A percentile compares a stretch with the other conserved stretches of the same genome.
These are phyloP conservation scores for Verticillium isaacii DNA, from an alignment of 2,329 filamentous ascomycete genomes.

Conservation along the genomic window DNA sequence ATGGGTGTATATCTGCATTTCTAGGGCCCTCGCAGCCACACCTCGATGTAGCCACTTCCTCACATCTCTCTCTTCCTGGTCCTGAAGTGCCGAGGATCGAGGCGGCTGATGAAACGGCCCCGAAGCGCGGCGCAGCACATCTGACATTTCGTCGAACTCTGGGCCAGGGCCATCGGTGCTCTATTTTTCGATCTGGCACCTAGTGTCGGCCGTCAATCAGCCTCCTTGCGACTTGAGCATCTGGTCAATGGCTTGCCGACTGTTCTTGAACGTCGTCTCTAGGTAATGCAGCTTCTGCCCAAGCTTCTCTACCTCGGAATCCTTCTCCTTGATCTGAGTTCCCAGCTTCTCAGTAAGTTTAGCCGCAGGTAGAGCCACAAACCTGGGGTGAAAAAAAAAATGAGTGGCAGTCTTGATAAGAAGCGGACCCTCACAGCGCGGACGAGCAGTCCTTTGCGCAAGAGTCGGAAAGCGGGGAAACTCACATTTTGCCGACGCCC, in stretches of 20 bases:
- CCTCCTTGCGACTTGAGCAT: constrained; percentile 52
- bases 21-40: too few relatives aligned
- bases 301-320: constrained; percentile 73
- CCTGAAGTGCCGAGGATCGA: neutral
- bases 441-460: neutral
- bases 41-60: too few relatives aligned
- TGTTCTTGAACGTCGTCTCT: constrained; percentile 94
- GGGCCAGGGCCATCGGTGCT: neutral
- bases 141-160: neutral
- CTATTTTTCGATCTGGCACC: neutral
- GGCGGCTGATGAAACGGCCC: neutral
- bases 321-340: constrained; percentile 67
- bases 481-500: constrained; percentile 91
- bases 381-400: constrained; percentile 54
- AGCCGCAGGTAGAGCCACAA: constrained; percentile 70
- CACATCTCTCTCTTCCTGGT: too few relatives aligned
- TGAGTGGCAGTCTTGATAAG: neutral
- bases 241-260: constrained; percentile 82
- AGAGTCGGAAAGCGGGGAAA: neutral
- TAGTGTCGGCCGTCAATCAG: neutral
- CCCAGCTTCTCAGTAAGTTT: constrained; percentile 73
- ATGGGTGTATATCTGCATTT: too few relatives aligned
- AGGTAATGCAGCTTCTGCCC: constrained; percentile 89
- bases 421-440: neutral
- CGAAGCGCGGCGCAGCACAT: neutral